Evolutionary conservation across 2,329 filamentous ascomycete species (phyloP).

Genomic region (Fusarium mexicanum): DNA sequence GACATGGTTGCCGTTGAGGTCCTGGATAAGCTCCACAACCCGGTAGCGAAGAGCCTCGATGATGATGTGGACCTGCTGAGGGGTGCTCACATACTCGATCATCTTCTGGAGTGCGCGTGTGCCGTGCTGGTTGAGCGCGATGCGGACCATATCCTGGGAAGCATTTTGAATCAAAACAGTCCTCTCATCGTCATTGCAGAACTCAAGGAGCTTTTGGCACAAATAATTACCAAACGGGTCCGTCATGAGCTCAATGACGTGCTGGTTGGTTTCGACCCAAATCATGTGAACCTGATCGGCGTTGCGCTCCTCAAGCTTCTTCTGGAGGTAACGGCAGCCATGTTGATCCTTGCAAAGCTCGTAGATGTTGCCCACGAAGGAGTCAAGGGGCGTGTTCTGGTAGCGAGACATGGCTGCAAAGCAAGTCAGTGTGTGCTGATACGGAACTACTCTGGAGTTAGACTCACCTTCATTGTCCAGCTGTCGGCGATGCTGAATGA

Average conservation of each 20-base stretch:
- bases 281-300: conserved; percentile 89
- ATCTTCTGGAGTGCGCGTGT: conserved; percentile 98
- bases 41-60: conserved; percentile 83
- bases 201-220: conserved; percentile 97
- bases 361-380: conserved; percentile 85
- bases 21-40: conserved; percentile 95
- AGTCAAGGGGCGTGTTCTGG: conserved; percentile 83
- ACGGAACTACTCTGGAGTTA: neutral
- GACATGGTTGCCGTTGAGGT: conserved; percentile 98
- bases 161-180: conserved; percentile 93
- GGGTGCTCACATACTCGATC: conserved; percentile 94
- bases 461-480: conserved; percentile 75
- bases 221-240: conserved; percentile 99
- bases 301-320: conserved; percentile 92
- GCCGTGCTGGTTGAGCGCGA: conserved; percentile 96
- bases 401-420: conserved; percentile 77
- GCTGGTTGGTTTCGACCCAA: conserved; percentile 90
- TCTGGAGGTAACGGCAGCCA: conserved; percentile 94
- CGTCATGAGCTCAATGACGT: conserved; percentile 98
- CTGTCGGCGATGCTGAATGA: conserved; percentile 78
- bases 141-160: conserved; percentile 85
- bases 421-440: conserved; percentile 42
- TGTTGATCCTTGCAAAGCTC: conserved; percentile 96
- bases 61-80: conserved; percentile 86
- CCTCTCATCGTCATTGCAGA: conserved; percentile 93